phyloP scores from a whole-genome alignment of 164 flowering plant species.

The Berberis thunbergii region DNA sequence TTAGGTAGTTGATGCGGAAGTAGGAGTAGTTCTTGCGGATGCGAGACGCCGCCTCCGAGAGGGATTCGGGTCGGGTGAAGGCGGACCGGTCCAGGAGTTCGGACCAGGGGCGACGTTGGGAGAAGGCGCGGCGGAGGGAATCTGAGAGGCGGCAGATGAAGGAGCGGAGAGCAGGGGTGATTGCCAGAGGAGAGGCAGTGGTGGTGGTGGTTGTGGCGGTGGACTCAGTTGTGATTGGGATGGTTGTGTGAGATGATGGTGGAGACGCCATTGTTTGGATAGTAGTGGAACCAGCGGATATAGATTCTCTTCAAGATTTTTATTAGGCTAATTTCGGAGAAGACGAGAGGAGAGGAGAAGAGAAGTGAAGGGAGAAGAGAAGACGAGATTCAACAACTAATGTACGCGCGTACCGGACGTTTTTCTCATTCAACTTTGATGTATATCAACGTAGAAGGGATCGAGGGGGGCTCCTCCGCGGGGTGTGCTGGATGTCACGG shows the following conservation, averaged over 20 bases:
- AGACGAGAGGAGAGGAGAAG: too few relatives aligned
- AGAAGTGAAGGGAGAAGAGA: too few relatives aligned
- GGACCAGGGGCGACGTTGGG: conserved; percentile 68
- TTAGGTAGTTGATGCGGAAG: conserved; percentile 67
- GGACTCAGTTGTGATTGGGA: conserved; percentile 19
- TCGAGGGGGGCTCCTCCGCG: too few relatives aligned
- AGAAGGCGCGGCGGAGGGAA: conserved; percentile 35
- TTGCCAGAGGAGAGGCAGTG: conserved; percentile 12
- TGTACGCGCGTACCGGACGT: too few relatives aligned
- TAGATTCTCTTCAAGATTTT: too few relatives aligned
- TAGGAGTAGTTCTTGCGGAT: conserved; percentile 69
- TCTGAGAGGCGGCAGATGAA: conserved; percentile 46
- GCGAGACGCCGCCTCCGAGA: conserved; percentile 61
- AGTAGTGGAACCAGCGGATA: neutral
- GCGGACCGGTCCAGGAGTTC: conserved; percentile 70
- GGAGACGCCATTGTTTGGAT: conserved; percentile 27
- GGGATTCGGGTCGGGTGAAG: conserved; percentile 52
- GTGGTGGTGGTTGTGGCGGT: conserved; percentile 15
- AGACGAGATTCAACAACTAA: too few relatives aligned
- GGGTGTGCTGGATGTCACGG: too few relatives aligned
- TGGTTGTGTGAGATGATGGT: conserved; percentile 26
- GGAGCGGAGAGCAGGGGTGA: conserved; percentile 58
- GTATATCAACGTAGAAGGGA: too few relatives aligned
- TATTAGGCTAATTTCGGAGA: too few relatives aligned
- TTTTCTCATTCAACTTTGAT: too few relatives aligned